Base-by-base conservation (phyloP, 257 asterid species). In the Nicotiana knightiana region DNA sequence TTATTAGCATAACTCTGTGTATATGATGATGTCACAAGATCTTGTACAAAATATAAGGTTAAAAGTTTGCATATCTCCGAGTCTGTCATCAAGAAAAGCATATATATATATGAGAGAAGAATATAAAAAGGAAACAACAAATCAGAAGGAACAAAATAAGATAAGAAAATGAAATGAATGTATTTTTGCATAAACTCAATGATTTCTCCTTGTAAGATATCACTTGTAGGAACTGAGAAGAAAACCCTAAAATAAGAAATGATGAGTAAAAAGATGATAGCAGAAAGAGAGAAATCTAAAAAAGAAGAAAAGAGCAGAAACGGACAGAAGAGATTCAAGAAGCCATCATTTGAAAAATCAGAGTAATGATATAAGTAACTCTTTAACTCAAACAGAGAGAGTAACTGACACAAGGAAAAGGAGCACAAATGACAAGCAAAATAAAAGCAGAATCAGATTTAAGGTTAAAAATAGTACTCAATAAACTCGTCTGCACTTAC, bases 331-430 rank as follows among this genome's bases (percentile, higher is more conserved):
- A 89, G 90, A 87, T 85, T 83, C 83, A 78, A 79, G 83, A 90
- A 82, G 86, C 82, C 88, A 91, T 89, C 84, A 88, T 93, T 84
- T 88, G 51, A 81, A 79, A 81, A 84, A 82, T 85, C 91, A 84
- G 83, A 73, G 78, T 65, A 83, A 85, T 80, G 84, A 87, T 73
- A 51, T 58, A 81, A 35, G 63, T 77, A 78, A 82, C 58, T 12
- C 54, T n/a, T n/a, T 37, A 63, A 33, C 33, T 35, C 35, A 35
- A 62, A 55, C 68, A 55, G 53, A 62, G 66, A 4, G 65, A 77
- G 63, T 4, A 81, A 83, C 94, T 88, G 94, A 87, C 93, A 92
- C 82, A 85, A 82, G 58, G 39, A 82, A 83, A 80, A 65, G 83
- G 68, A 85, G 81, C 86, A 85, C 82, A 82, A 81, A 57, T 54